Base-by-base conservation (phyloP, 345 rosid species). In the Citrus inodora region DNA sequence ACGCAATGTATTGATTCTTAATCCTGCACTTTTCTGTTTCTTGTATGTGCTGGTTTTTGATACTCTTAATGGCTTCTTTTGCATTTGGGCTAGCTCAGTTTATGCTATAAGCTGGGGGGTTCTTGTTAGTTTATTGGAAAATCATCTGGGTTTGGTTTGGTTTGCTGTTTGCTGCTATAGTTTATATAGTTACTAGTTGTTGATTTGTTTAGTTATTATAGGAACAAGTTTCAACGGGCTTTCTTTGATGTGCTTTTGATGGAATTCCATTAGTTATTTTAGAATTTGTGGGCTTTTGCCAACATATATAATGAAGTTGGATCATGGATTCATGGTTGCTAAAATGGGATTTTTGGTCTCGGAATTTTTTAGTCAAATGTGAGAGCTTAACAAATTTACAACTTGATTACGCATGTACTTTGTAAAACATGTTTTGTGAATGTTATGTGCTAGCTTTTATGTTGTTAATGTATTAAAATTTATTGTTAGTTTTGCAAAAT, bases 1-100 rank as follows among this genome's bases (percentile, higher is more conserved):
- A 24, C 82, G 78, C 48, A 89, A 89, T 84, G 92, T 87, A 66
- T 35, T 38, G 70, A 33, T 66, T 66, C 70, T 66, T 22, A 66
- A 35, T 8, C n/a, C 10, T 19, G 28, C 24, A 24, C 16, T 27
- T 27, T 6, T n/a, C 13, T 68, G 53, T 48, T 70, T 48, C 4
- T 32, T n/a, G 8, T 13, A 21, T 16, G 33, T 32, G 22, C 22
- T 32, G 24, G 3, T 4, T 65, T 53, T 13, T 67, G 38, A 27
- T 48, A 17, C 8, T 30, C 56, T 37, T 64, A 13, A 8, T 28
- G 40, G 25, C 19, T 30, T 28, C 71, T 56, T 24, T 22, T 51
- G 40, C 42, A 30, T 32, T 25, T 24, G 55, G 28, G 7, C 35
- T 4, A 46, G 30, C 21, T 68, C 25, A n/a, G 53, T 62, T 60